Evolutionary conservation across 2,329 filamentous ascomycete species (phyloP).

Genomic region (Talaromyces amestolkiae): DNA sequence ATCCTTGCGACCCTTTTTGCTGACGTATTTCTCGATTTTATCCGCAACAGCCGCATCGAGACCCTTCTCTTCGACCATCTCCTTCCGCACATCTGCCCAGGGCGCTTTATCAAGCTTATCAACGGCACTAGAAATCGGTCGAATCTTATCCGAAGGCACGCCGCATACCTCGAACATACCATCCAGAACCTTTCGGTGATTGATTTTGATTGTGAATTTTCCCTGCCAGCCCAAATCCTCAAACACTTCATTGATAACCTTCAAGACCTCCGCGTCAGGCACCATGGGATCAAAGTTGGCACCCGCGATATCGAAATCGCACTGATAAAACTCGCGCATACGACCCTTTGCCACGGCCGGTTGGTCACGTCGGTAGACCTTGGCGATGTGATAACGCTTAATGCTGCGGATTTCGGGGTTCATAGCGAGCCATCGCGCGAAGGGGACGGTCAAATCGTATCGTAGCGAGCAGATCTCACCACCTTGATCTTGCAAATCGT

Average conservation of each 20-base stretch:
- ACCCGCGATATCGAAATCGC: constrained; percentile 93
- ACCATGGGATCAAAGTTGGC: constrained; percentile 79
- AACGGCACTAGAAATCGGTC: constrained; percentile 85
- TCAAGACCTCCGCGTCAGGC: constrained; percentile 83
- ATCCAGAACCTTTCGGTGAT: constrained; percentile 91
- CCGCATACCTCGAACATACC: constrained; percentile 89
- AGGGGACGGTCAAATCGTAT: constrained; percentile 85
- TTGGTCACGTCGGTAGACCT: constrained; percentile 80
- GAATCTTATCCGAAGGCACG: constrained; percentile 80
- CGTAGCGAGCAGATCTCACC: constrained; percentile 80
- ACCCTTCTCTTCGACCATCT: constrained; percentile 92
- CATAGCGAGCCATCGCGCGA: constrained; percentile 91
- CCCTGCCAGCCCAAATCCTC: constrained; percentile 72
- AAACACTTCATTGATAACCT: constrained; percentile 82
- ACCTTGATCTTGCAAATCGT: constrained; percentile 83
- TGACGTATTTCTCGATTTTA: constrained; percentile 81
- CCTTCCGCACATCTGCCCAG: constrained; percentile 84
- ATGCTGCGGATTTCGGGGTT: constrained; percentile 77
- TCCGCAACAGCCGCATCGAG: constrained; percentile 74
- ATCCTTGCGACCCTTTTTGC: constrained; percentile 70
- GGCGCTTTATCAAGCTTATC: constrained; percentile 94
- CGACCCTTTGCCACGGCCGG: constrained; percentile 85
- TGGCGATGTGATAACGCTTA: constrained; percentile 93
- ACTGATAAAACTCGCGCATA: constrained; percentile 96
- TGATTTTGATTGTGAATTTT: constrained; percentile 84